phyloP scores from a whole-genome alignment of 73 alveolate genomes.

The Paramecium octaurelia region DNA sequence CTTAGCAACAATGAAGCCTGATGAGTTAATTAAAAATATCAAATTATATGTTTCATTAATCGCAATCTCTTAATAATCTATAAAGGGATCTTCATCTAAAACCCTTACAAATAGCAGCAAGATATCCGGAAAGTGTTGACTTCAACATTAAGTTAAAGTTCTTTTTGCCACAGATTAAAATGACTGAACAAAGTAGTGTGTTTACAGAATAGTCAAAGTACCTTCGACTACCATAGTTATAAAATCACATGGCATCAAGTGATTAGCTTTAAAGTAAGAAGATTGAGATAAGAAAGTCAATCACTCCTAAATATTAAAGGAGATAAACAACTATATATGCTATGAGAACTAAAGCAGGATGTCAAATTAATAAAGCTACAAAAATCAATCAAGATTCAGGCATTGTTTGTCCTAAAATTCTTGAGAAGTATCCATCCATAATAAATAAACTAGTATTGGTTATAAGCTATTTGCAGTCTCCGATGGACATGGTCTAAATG shows the following conservation, averaged over 20 bases:
- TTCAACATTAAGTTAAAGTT: not conserved
- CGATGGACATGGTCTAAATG: conserved; percentile 97
- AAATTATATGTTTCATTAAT: not conserved
- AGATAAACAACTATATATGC: not conserved
- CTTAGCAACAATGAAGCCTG: conserved; percentile 86
- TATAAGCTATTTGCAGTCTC: conserved; percentile 80
- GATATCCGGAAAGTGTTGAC: conserved; percentile 34
- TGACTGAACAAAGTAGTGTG: not conserved
- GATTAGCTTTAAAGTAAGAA: not conserved
- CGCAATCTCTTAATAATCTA: not conserved
- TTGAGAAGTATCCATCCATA: not conserved
- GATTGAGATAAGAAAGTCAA: not conserved
- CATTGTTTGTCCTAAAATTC: not conserved
- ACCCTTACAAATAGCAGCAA: not conserved
- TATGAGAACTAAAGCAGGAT: conserved; percentile 43
- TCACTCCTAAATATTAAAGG: not conserved
- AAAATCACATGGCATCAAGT: not conserved
- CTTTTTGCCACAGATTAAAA: not conserved
- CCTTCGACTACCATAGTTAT: not conserved
- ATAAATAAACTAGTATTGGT: not conserved
- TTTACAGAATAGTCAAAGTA: not conserved
- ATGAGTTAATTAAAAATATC: conserved; percentile 16
- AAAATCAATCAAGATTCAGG: conserved; percentile 3
- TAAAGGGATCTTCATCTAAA: not conserved
- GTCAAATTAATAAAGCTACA: not conserved